Conservation (phyloP, 495 filamentous ascomycete genomes). For the Entonaema liquescens region DNA sequence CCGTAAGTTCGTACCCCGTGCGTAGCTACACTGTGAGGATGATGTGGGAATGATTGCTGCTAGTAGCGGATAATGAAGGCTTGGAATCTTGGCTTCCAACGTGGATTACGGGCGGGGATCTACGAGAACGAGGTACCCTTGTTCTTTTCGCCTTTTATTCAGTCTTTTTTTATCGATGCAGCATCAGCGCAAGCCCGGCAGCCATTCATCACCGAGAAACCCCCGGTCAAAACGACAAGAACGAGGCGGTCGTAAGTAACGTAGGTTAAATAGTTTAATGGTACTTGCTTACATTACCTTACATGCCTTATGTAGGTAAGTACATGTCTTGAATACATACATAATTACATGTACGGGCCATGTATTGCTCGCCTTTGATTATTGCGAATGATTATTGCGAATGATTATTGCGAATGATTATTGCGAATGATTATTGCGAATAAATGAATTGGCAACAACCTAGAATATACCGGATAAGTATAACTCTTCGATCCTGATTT, state of each 20-base stretch:
- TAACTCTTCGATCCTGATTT: conserved; percentile 20
- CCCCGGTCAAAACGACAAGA: conserved; percentile 22
- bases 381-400: no score
- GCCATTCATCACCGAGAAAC: conserved; percentile 40
- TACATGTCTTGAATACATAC: not conserved
- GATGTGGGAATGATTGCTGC: conserved; percentile 30
- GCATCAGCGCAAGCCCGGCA: conserved; percentile 16
- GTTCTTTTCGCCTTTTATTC: not conserved
- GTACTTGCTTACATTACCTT: conserved; percentile 2
- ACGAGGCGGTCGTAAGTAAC: conserved; percentile 2
- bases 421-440: not conserved
- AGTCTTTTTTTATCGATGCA: conserved; percentile 33
- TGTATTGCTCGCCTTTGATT: not conserved
- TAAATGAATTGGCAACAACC: conserved; percentile 2
- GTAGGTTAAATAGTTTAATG: not conserved
- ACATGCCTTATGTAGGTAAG: not conserved
- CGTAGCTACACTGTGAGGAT: conserved; percentile 18
- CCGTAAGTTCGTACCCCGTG: conserved; percentile 17
- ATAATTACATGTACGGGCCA: not conserved
- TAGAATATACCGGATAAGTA: conserved; percentile 31
- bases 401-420: no score
- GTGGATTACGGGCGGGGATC: conserved; percentile 27
- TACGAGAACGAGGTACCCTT: conserved; percentile 5
- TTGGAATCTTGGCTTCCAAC: conserved; percentile 43
- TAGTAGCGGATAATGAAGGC: conserved; percentile 44